Evolutionary conservation across 352 stramenopile genomes (phyloP).

Genomic region (Pythium guiyangense): DNA sequence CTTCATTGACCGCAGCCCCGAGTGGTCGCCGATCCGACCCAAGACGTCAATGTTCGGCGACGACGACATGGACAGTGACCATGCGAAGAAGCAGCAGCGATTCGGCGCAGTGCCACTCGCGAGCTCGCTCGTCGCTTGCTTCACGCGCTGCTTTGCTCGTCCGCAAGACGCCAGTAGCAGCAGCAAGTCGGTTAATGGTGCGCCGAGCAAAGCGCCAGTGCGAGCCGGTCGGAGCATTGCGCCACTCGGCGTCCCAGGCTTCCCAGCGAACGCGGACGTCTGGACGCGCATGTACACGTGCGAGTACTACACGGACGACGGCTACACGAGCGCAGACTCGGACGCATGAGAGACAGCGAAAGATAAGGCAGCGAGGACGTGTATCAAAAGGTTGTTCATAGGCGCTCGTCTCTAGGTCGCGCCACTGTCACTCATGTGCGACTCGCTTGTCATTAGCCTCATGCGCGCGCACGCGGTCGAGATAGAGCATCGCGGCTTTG

Average conservation of each 20-base stretch:
- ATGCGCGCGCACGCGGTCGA: conserved; percentile 50
- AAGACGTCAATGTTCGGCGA: conserved; percentile 26
- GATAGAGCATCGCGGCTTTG: conserved; percentile 51
- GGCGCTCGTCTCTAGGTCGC: no score
- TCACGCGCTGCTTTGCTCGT: conserved; percentile 25
- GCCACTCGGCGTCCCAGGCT: conserved; percentile 39
- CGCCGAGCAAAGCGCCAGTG: not conserved
- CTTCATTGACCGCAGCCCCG: conserved; percentile 57
- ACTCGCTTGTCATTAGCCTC: not conserved
- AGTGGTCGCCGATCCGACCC: conserved; percentile 68
- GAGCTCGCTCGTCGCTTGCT: conserved; percentile 22
- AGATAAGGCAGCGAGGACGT: no score
- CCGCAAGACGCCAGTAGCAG: not conserved
- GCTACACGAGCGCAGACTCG: conserved; percentile 23
- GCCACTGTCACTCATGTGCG: not conserved
- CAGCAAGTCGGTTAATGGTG: not conserved
- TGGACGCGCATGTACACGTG: conserved; percentile 42
- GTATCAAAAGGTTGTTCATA: no score
- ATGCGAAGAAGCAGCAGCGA: not conserved
- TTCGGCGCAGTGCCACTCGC: not conserved
- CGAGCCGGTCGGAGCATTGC: conserved; percentile 15
- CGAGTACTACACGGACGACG: conserved; percentile 53
- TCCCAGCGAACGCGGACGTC: conserved; percentile 28
- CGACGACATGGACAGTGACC: conserved; percentile 12
- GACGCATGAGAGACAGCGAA: no score